Evolutionary conservation across 495 filamentous ascomycete species (phyloP).

Genomic region (Aspergillus coremiiformis): DNA sequence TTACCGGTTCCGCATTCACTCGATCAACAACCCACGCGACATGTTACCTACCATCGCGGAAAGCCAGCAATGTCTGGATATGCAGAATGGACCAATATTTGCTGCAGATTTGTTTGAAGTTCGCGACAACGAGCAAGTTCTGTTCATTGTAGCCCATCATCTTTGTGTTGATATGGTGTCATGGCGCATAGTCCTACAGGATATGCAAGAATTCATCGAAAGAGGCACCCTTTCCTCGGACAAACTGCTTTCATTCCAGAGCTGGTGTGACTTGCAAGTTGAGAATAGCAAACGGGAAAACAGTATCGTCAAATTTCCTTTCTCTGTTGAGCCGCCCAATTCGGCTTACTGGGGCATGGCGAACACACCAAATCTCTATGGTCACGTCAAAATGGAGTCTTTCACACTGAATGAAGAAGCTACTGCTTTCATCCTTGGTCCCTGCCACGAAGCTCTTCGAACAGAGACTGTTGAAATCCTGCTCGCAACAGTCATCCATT

Average conservation of each 20-base stretch:
- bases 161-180: conserved; percentile 64
- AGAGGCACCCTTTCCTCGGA: conserved; percentile 31
- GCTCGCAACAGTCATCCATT: conserved; percentile 42
- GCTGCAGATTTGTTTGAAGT: conserved; percentile 47
- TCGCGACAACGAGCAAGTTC: conserved; percentile 43
- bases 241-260: conserved; percentile 53
- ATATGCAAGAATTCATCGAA: conserved; percentile 56
- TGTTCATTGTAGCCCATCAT: conserved; percentile 63
- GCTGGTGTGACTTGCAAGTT: conserved; percentile 48
- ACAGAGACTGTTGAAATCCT: conserved; percentile 51
- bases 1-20: conserved; percentile 32
- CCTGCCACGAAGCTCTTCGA: conserved; percentile 38
- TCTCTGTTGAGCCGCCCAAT: conserved; percentile 25
- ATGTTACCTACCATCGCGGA: conserved; percentile 28
- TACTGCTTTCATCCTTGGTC: conserved; percentile 37
- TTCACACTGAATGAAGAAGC: conserved; percentile 40
- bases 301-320: conserved; percentile 24
- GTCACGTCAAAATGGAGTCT: conserved; percentile 36
- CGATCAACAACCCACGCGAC: conserved; percentile 22
- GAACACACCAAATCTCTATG: conserved; percentile 37
- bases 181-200: conserved; percentile 60
- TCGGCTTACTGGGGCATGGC: conserved; percentile 50
- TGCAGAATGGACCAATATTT: conserved; percentile 37
- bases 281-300: conserved; percentile 27
- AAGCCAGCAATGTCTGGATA: conserved; percentile 36